These are phyloP conservation scores for Boechera divaricarpa DNA, from an alignment of 345 rosid species.

Conservation along the genomic window DNA sequence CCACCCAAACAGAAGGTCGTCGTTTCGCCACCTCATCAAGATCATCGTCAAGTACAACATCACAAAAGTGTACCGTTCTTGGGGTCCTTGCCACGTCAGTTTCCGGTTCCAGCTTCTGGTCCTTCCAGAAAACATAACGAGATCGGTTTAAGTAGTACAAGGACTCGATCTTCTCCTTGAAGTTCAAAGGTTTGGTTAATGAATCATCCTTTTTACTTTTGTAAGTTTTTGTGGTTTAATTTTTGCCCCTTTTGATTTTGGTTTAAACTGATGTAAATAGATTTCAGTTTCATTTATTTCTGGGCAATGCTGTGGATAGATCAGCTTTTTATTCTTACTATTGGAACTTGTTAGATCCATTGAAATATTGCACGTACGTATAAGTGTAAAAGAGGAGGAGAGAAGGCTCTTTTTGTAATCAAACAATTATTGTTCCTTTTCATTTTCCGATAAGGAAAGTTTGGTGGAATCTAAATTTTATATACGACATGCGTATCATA, in stretches of 20 bases:
- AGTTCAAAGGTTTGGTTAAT: conserved; percentile 2
- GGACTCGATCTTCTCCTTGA: conserved; percentile 39
- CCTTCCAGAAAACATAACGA: conserved; percentile 94
- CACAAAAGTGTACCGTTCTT: conserved; percentile 54
- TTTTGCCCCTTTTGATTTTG: conserved; percentile 10
- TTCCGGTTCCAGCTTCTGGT: conserved; percentile 84
- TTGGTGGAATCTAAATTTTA: not conserved
- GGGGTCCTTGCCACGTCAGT: conserved; percentile 76
- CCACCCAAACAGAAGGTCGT: conserved; percentile 35
- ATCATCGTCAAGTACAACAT: conserved; percentile 27
- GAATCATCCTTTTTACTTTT: conserved; percentile 12
- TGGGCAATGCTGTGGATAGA: conserved; percentile 27
- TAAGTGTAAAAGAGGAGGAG: conserved; percentile 24
- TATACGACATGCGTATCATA: not conserved
- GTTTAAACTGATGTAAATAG: conserved; percentile 31
- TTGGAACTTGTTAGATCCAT: conserved; percentile 20
- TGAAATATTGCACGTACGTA: conserved; percentile 22
- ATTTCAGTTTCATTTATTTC: conserved; percentile 16
- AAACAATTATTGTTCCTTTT: conserved; percentile 24
- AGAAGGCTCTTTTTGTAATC: not conserved
- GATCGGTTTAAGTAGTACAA: conserved; percentile 60
- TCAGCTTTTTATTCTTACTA: not conserved
- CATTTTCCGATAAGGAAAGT: conserved; percentile 1
- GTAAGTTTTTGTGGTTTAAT: conserved; percentile 5
- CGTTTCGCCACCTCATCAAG: conserved; percentile 34